Evolutionary conservation across 163 green algal species (phyloP).

Genomic region (Chlorella variabilis): DNA sequence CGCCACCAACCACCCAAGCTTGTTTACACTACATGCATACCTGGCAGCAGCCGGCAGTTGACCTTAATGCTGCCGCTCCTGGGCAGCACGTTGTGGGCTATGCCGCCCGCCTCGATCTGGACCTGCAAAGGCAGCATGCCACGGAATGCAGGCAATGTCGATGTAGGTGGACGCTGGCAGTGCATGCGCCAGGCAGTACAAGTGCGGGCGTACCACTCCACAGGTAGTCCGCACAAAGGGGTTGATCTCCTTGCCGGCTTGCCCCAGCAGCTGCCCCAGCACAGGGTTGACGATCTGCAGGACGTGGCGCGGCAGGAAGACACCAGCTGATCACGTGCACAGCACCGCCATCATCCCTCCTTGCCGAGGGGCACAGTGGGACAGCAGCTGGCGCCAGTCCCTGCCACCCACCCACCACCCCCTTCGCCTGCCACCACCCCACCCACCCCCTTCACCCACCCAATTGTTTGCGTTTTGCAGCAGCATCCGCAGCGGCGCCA

Average conservation of each 20-base stretch:
- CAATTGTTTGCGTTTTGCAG: slow-evolving; percentile 21
- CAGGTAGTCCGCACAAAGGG: slow-evolving; percentile 43
- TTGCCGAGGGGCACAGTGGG: not conserved
- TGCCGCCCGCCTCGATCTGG: slow-evolving; percentile 22
- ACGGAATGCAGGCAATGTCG: no score
- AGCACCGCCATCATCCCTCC: no score
- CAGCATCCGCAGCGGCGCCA: not conserved
- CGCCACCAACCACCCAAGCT: no score
- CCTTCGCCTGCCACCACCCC: not conserved
- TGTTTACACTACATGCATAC: no score
- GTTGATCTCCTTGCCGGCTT: not conserved
- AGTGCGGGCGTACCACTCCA: slow-evolving; percentile 29
- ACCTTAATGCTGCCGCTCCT: slow-evolving; percentile 21
- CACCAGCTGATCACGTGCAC: no score
- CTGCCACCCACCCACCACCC: no score
- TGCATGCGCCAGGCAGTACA: not conserved
- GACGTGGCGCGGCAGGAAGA: not conserved
- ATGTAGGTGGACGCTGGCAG: no score
- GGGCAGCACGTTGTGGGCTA: slow-evolving; percentile 48
- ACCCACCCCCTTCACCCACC: not conserved
- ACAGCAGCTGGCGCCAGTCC: no score
- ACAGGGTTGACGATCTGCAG: slow-evolving; percentile 29
- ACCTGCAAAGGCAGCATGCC: no score
- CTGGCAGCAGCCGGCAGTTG: slow-evolving; percentile 45
- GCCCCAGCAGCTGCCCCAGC: slow-evolving; percentile 36